phyloP scores from a whole-genome alignment of 2,329 filamentous ascomycete genomes.

The Geosmithia putterillii region DNA sequence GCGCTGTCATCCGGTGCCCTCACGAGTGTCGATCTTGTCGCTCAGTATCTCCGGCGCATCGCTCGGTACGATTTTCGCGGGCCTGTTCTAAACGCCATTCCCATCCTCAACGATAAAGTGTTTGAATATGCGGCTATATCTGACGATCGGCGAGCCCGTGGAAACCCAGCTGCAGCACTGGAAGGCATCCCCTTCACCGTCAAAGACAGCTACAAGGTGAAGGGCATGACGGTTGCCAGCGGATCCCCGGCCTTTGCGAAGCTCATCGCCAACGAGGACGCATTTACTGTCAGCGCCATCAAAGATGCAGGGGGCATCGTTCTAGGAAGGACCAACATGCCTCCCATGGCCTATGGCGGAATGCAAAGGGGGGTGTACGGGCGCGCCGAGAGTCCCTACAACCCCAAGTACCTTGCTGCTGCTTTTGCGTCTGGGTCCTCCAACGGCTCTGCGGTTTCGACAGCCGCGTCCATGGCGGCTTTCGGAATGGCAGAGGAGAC shows the following conservation, averaged over 20 bases:
- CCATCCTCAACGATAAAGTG: constrained; percentile 10
- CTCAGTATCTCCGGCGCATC: constrained; percentile 13
- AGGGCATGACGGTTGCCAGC: constrained; percentile 36
- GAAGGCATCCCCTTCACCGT: constrained; percentile 46
- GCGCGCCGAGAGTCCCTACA: constrained; percentile 44
- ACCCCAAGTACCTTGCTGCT: constrained; percentile 35
- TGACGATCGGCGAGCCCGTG: constrained; percentile 11
- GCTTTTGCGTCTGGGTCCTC: constrained; percentile 46
- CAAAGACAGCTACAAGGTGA: constrained; percentile 44
- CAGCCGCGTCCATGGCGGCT: constrained; percentile 33
- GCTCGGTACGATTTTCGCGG: constrained; percentile 12
- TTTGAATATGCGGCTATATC: constrained; percentile 15
- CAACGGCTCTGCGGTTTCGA: constrained; percentile 39
- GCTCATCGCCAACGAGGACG: constrained; percentile 37
- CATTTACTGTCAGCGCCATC: constrained; percentile 33
- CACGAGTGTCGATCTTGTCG: constrained; percentile 14
- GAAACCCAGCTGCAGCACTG: constrained; percentile 12
- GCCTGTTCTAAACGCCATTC: constrained; percentile 12
- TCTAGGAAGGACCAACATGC: constrained; percentile 43
- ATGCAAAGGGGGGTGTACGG: constrained; percentile 46
- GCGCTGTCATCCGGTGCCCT: constrained; percentile 6
- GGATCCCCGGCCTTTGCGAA: constrained; percentile 42
- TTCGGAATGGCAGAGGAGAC: constrained; percentile 45
- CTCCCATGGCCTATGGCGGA: constrained; percentile 43
- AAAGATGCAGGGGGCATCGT: constrained; percentile 19